A percentile compares a stretch with the other conserved stretches of the same genome.
Evolutionary conservation across 2,329 filamentous ascomycete species (phyloP).

Genomic region (Dactylellina cionopaga): DNA sequence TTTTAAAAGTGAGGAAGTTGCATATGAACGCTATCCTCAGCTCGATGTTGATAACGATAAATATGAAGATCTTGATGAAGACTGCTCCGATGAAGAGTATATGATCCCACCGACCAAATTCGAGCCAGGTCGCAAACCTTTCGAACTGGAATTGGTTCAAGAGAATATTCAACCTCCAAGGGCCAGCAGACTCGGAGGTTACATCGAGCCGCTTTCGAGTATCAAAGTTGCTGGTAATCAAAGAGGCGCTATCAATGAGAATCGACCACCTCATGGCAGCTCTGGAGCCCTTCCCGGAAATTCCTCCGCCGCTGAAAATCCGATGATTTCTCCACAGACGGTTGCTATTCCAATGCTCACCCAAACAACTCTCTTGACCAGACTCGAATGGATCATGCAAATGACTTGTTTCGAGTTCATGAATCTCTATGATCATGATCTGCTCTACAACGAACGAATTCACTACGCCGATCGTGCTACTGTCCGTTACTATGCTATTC

Average conservation of each 20-base stretch:
- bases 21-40: slow-evolving; percentile 14
- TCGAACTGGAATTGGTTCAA: background rate
- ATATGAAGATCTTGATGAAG: slow-evolving; percentile 6
- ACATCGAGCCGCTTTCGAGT: background rate
- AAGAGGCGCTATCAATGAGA: background rate
- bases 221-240: background rate
- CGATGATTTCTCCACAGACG: background rate
- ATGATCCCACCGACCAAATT: background rate
- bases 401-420: slow-evolving; percentile 24
- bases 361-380: background rate
- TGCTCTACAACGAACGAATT: slow-evolving; percentile 7
- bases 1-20: slow-evolving; percentile 11
- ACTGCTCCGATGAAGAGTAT: slow-evolving; percentile 12
- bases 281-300: background rate
- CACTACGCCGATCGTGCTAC: slow-evolving; percentile 10
- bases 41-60: slow-evolving; percentile 12
- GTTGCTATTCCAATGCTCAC: background rate
- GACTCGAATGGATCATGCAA: slow-evolving; percentile 24
- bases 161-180: background rate
- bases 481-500: slow-evolving; percentile 20
- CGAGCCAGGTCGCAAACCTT: slow-evolving; percentile 14
- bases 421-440: background rate
- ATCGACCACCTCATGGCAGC: background rate
- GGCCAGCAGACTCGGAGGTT: background rate
- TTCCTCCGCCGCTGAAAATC: background rate